Percentiles rank a stretch among this genome's conserved stretches.
These are phyloP conservation scores for Tubosaeta brunneosetosa DNA, from an alignment of 768 basidiomycete genomes.

Conservation along the genomic window DNA sequence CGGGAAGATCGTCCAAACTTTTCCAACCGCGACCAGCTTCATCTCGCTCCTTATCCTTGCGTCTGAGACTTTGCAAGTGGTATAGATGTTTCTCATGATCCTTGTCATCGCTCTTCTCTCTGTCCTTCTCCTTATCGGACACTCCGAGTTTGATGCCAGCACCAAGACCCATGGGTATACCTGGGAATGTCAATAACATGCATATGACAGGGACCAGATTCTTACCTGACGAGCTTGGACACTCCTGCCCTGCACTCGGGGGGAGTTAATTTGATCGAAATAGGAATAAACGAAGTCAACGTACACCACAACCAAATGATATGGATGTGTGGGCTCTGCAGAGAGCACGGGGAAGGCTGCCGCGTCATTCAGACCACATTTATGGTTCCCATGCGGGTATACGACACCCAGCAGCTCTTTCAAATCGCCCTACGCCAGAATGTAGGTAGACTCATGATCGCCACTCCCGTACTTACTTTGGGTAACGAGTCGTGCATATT, in stretches of 20 bases:
- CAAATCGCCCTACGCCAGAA: constrained; percentile 56
- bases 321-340: constrained; percentile 55
- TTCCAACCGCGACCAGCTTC: constrained; percentile 30
- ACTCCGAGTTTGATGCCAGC: constrained; percentile 72
- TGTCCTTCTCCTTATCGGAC: constrained; percentile 41
- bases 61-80: constrained; percentile 26
- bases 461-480: constrained; percentile 43
- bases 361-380: constrained; percentile 19
- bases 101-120: constrained; percentile 27
- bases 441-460: constrained; percentile 2
- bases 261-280: constrained; percentile 14
- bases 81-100: constrained; percentile 30
- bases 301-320: constrained; percentile 76
- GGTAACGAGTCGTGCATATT: constrained; percentile 84
- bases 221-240: constrained; percentile 70
- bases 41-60: constrained; percentile 38
- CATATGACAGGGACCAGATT: not conserved
- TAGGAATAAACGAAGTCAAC: constrained; percentile 22
- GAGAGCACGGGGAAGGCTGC: constrained; percentile 44
- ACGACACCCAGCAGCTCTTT: constrained; percentile 67
- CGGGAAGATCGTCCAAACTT: constrained; percentile 33
- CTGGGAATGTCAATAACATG: constrained; percentile 30
- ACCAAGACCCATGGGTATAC: constrained; percentile 73
- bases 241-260: constrained; percentile 68
- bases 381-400: constrained; percentile 35